Base-by-base conservation (phyloP, 257 asterid species). In the Parsonsia alboflavescens region DNA sequence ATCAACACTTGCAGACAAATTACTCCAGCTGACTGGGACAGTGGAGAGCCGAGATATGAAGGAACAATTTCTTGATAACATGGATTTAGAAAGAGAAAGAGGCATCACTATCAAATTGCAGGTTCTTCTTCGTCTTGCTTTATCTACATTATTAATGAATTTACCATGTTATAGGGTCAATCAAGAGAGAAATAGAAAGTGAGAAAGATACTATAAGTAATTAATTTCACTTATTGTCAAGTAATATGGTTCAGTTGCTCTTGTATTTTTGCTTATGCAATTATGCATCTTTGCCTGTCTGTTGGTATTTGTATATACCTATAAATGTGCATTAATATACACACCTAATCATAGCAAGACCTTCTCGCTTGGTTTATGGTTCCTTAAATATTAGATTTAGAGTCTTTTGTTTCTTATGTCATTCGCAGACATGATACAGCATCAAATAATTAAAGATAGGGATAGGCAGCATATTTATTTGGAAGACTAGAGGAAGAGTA, bases 11-110 rank as follows among this genome's bases (percentile, higher is more conserved):
- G 99, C 99, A 3, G 99, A 95, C 83, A 95, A 95, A 85, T 83
- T 95, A 82, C 88, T 95, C 70, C 96, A 92, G 88, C 84, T 88
- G 87, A 95, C 99, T 54, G 98, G 99, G 75, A 90, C 99, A 0
- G 99, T 95, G 76, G 93, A 85, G 87, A 88, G 80, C 78, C 89
- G 99, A 77, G 98, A 92, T 0, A 95, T 95, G 99, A 95, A 90
- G 87, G 99, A 88, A 58, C 98, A 92, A 69, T 94, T 92, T 87
- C 96, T 95, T 49, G 99, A 95, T 83, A 95, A 95, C 82, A 95
- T 95, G 99, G 99, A 95, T 85, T 85, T 95, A 86, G 99, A 95
- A 88, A 90, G 99, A 83, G 99, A 95, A 83, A 87, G 99, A 81
- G 99, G 99, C 84, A 95, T 95, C 82, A 95, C 99, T 75, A 95